phyloP scores from a whole-genome alignment of 768 basidiomycete species.

The Pulveroboletus frians region DNA sequence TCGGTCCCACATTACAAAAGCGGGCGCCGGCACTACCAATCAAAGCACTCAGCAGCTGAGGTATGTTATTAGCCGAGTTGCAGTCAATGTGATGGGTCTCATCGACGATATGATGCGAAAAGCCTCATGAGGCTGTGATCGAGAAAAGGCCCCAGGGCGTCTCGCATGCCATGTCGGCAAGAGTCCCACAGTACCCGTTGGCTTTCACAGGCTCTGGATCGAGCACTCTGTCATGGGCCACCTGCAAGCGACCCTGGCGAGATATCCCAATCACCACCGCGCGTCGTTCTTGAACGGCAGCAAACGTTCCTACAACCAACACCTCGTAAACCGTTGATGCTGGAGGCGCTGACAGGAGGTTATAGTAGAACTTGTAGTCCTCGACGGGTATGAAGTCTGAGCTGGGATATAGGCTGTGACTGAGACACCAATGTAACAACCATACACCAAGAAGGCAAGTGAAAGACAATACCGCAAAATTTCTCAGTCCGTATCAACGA shows the following conservation, averaged over 20 bases:
- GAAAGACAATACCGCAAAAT: conserved; percentile 1
- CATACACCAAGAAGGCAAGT: conserved; percentile 2
- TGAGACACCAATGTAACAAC: conserved; percentile 4
- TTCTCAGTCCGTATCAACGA: conserved; percentile 44
- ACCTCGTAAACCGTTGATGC: background rate
- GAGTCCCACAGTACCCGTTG: background rate
- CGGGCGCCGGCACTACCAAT: background rate
- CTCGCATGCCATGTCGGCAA: background rate
- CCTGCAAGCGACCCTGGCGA: background rate
- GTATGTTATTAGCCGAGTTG: conserved; percentile 3
- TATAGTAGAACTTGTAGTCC: background rate
- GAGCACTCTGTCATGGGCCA: background rate
- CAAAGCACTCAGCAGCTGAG: conserved; percentile 1
- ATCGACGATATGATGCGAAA: background rate
- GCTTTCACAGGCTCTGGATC: background rate
- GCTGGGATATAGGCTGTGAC: conserved; percentile 1
- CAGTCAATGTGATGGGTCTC: background rate
- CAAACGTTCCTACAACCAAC: background rate
- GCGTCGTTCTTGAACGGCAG: background rate
- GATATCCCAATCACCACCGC: background rate
- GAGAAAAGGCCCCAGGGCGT: background rate
- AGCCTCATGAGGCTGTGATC: background rate
- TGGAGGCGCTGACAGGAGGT: background rate
- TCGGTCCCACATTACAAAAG: conserved; percentile 7
- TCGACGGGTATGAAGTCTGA: background rate